Evolutionary conservation across 177 flowering plant genomes (phyloP).

Genomic region (Vitis hybrid): DNA sequence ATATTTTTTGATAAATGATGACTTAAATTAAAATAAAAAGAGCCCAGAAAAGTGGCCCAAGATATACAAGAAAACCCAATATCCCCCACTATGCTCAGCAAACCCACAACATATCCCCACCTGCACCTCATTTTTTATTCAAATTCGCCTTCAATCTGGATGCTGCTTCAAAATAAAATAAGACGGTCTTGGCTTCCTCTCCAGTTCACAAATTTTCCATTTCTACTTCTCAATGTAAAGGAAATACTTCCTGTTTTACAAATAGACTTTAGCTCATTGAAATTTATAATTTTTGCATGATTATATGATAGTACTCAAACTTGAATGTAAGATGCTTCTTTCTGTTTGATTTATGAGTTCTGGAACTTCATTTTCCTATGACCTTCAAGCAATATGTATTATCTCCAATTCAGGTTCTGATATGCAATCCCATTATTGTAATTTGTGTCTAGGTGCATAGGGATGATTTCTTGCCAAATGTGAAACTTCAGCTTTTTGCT

Average conservation of each 20-base stretch:
- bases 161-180: no score
- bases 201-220: no score
- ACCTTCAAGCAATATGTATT: neutral
- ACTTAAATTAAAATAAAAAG: no score
- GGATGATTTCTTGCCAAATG: constrained; percentile 76
- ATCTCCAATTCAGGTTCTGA: constrained; percentile 4
- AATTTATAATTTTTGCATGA: neutral
- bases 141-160: no score
- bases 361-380: constrained; percentile 1
- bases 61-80: no score
- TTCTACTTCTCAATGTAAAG: no score
- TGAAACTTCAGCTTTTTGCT: constrained; percentile 88
- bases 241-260: neutral
- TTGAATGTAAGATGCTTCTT: neutral
- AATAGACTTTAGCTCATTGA: neutral
- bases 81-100: no score
- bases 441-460: constrained; percentile 56
- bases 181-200: no score
- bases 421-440: neutral
- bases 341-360: neutral
- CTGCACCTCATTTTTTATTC: no score
- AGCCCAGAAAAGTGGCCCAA: no score
- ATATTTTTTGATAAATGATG: no score
- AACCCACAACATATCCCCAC: no score
- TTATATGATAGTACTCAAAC: neutral